Base-by-base conservation (phyloP, 495 filamentous ascomycete genomes). In the Trichoderma gamsii region DNA sequence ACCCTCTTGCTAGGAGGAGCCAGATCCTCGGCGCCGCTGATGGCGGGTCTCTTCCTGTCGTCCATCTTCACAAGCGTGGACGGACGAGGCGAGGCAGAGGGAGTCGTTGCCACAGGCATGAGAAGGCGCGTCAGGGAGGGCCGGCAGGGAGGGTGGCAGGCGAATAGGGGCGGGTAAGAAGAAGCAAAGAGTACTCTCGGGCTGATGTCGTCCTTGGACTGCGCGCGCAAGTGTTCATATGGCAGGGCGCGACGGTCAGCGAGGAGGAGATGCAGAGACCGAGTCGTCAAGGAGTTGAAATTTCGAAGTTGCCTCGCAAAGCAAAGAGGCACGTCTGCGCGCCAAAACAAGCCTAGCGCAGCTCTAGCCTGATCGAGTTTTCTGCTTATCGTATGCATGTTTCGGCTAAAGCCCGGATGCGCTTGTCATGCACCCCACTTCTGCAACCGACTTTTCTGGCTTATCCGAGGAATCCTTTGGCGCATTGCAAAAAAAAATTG, bases 1-100 rank as follows among this genome's bases (percentile, higher is more conserved):
- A 94, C 92, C 76, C 91, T 88, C 84, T 97, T 97, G 73, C 84
- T 86, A 11, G 92, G 91, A 52, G 92, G 93, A 68, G 89, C 90
- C 70, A 87, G 81, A 64, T 94, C 90, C 78, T 93, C 92, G 75
- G 86, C 80, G 72, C 87, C 89, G 75, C 82, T 80, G 67, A 86
- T 81, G 70, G 92, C 89, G 72, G 91, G 88, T 86, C 92, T 87
- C 84, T 97, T 97, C 87, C 93, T 92, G 83, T 96, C 92, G 83
- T 97, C 93, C 93, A 97, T 97, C 85, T 92, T 97, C n/a, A n/a
- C 43, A 79, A 81, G 76, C 76, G 79, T 79, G 77, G 83, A 81
- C 75, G 87, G 84, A 81, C 86, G 84, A 84, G 90, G 85, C 82
- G 82, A 79, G 79, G 89, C 83, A 78, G 88, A 83, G 76, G 84